Conservation (phyloP, 148 eudicot genomes). For the Heliamphora exappendiculata region DNA sequence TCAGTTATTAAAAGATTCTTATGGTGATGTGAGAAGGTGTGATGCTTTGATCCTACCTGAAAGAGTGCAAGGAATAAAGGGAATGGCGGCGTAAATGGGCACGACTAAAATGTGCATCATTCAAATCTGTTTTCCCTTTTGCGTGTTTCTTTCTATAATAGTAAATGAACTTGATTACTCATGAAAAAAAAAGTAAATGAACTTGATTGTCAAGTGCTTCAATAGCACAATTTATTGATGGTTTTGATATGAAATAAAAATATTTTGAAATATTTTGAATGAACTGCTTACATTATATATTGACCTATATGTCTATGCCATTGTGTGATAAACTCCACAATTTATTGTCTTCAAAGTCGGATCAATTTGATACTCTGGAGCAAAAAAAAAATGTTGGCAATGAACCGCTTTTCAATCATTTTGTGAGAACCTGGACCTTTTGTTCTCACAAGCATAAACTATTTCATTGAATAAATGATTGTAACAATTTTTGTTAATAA, state of each 20-base stretch:
- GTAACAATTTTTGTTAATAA: neutral
- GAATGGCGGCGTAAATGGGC: neutral
- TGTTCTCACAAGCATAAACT: no score
- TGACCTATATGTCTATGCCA: no score
- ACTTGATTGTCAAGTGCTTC: neutral
- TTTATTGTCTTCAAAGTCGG: neutral
- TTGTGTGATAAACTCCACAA: neutral
- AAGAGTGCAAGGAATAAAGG: no score
- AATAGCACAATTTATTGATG: neutral
- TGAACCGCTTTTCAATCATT: neutral
- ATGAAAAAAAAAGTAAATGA: neutral
- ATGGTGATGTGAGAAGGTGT: neutral
- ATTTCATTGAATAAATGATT: neutral
- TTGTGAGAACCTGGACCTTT: neutral
- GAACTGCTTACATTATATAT: no score
- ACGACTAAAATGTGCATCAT: neutral
- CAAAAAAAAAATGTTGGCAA: neutral
- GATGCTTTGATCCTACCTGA: no score
- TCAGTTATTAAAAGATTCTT: neutral
- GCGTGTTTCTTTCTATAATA: neutral
- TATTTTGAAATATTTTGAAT: neutral
- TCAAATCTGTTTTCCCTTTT: neutral
- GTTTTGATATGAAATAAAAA: neutral
- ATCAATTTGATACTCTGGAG: slow-evolving; percentile 1
- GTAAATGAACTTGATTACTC: neutral